Evolutionary conservation across 2,329 filamentous ascomycete genomes (phyloP).

Genomic region (Biscogniauxia mediterranea): DNA sequence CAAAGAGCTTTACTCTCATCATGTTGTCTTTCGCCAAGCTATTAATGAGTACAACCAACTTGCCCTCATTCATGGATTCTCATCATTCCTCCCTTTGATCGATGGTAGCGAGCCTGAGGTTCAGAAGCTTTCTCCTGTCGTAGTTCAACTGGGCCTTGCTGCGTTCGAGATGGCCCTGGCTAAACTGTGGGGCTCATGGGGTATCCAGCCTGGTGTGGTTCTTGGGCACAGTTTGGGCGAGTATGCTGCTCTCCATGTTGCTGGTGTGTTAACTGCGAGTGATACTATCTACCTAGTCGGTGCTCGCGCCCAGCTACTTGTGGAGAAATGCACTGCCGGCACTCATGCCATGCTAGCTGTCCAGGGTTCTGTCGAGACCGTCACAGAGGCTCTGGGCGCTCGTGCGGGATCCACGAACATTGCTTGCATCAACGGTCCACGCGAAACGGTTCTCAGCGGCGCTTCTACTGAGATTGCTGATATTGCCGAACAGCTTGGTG

Average conservation of each 20-base stretch:
- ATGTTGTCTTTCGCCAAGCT: constrained; percentile 47
- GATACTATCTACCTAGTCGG: constrained; percentile 74
- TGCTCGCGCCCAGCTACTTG: constrained; percentile 58
- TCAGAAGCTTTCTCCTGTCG: constrained; percentile 46
- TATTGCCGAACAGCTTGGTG: constrained; percentile 40
- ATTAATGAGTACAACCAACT: constrained; percentile 58
- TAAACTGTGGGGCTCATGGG: constrained; percentile 55
- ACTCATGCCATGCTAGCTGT: constrained; percentile 61
- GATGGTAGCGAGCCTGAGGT: constrained; percentile 45
- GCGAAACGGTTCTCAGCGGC: constrained; percentile 71
- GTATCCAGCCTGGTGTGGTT: constrained; percentile 53
- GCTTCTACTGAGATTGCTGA: constrained; percentile 40
- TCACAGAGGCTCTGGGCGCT: constrained; percentile 51
- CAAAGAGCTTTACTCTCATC: constrained; percentile 48
- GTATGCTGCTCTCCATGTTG: constrained; percentile 69
- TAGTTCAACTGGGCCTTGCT: constrained; percentile 53
- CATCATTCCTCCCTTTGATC: constrained; percentile 54
- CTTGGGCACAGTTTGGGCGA: constrained; percentile 68
- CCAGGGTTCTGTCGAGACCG: constrained; percentile 48
- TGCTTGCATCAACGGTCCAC: constrained; percentile 74
- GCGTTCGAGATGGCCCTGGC: constrained; percentile 58
- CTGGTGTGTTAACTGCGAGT: constrained; percentile 67
- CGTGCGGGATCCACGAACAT: constrained; percentile 42
- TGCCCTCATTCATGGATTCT: constrained; percentile 49
- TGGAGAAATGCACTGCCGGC: constrained; percentile 61